phyloP scores from a whole-genome alignment of 2,329 filamentous ascomycete species.

The Bipolaris victoriae region DNA sequence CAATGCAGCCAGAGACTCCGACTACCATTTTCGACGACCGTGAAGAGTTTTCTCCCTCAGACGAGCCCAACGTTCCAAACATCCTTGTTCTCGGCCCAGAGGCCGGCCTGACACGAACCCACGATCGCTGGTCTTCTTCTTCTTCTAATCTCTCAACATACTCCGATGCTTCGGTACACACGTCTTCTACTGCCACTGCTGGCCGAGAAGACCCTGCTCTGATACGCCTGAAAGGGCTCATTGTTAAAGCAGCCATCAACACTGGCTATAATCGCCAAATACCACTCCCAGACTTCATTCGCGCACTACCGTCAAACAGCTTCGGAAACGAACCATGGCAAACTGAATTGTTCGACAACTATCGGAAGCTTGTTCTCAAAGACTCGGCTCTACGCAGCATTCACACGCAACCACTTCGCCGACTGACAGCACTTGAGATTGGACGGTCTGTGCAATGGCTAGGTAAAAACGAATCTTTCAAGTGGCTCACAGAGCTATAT shows the following conservation, averaged over 20 bases:
- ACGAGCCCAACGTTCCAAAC: slow-evolving; percentile 78
- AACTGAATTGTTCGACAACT: slow-evolving; percentile 73
- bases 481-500: slow-evolving; percentile 82
- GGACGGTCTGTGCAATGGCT: slow-evolving; percentile 81
- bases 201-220: slow-evolving; percentile 77
- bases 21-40: slow-evolving; percentile 96
- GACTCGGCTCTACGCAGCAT: slow-evolving; percentile 68
- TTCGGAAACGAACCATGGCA: slow-evolving; percentile 79
- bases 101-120: slow-evolving; percentile 56
- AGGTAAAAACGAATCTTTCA: slow-evolving; percentile 73
- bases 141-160: slow-evolving; percentile 77
- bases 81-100: slow-evolving; percentile 84
- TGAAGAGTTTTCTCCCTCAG: slow-evolving; percentile 71
- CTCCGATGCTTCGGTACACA: slow-evolving; percentile 68
- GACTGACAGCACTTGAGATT: slow-evolving; percentile 75
- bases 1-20: slow-evolving; percentile 76
- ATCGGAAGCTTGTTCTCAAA: slow-evolving; percentile 77
- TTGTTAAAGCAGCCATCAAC: slow-evolving; percentile 85
- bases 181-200: slow-evolving; percentile 74
- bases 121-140: slow-evolving; percentile 79
- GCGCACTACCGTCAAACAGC: slow-evolving; percentile 73
- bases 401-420: slow-evolving; percentile 60
- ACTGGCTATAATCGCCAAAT: slow-evolving; percentile 73
- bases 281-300: slow-evolving; percentile 75
- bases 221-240: slow-evolving; percentile 75